Conservation (phyloP, 345 rosid genomes). For the Salix dunnii region DNA sequence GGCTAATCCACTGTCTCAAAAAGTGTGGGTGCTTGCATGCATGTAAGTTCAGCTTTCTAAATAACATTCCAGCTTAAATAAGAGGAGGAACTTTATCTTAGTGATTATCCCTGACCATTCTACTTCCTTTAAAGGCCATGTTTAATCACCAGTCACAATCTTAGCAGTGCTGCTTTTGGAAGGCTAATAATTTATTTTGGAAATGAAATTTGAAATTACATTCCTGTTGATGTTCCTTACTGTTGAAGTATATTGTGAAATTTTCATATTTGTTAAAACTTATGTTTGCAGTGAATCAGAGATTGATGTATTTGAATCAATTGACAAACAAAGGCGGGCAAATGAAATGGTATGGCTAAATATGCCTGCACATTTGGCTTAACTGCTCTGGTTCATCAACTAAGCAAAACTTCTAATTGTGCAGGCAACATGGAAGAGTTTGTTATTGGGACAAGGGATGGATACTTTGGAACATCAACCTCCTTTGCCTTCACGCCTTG, state of each 20-base stretch:
- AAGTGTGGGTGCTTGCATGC: neutral
- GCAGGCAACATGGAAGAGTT: slow-evolving; percentile 70
- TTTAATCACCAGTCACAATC: neutral
- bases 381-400: neutral
- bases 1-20: neutral
- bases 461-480: slow-evolving; percentile 41
- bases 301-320: slow-evolving; percentile 82
- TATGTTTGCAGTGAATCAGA: slow-evolving; percentile 66
- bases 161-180: neutral
- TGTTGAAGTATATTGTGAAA: neutral
- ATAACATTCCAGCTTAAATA: neutral
- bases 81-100: neutral
- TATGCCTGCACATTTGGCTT: slow-evolving; percentile 4
- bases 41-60: neutral
- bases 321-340: slow-evolving; percentile 69
- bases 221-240: neutral
- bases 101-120: neutral
- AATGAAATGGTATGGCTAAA: slow-evolving; percentile 59
- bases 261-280: slow-evolving; percentile 4
- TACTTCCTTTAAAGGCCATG: neutral
- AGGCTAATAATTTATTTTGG: neutral
- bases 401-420: slow-evolving; percentile 9
- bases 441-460: slow-evolving; percentile 45
- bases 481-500: slow-evolving; percentile 75
- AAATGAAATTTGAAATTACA: neutral